A percentile compares a stretch with the other conserved stretches of the same genome.
Evolutionary conservation across 495 filamentous ascomycete species (phyloP).

Genomic region (Penicillium coffeae): DNA sequence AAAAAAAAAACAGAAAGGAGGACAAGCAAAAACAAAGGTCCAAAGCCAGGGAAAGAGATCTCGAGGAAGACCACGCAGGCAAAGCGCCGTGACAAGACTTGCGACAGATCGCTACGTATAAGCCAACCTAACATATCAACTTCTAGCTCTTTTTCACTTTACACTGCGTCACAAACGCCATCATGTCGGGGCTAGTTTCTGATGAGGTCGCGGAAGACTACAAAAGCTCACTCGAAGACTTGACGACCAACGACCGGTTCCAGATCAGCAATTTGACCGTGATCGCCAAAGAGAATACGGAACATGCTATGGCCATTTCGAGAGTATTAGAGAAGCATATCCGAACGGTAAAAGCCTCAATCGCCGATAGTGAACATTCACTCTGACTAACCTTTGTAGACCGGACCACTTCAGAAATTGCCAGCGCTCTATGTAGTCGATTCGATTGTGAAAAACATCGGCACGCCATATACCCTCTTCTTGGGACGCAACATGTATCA

Average conservation of each 20-base stretch:
- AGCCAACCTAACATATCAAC: not conserved
- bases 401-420: conserved; percentile 77
- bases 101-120: not conserved
- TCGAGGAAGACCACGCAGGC: conserved; percentile 8
- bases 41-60: conserved; percentile 15
- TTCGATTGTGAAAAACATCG: conserved; percentile 97
- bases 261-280: conserved; percentile 95
- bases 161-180: conserved; percentile 23
- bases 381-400: conserved; percentile 56
- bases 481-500: conserved; percentile 85
- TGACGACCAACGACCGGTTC: conserved; percentile 80
- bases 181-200: conserved; percentile 70
- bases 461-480: conserved; percentile 92
- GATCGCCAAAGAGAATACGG: conserved; percentile 94
- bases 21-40: conserved; percentile 15
- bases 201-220: conserved; percentile 95
- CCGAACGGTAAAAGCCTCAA: conserved; percentile 66
- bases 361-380: not conserved
- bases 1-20: conserved; percentile 7
- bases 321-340: conserved; percentile 89
- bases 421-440: conserved; percentile 97
- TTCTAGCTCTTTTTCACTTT: not conserved
- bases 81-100: not conserved
- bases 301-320: conserved; percentile 88
- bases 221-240: conserved; percentile 84